Base-by-base conservation (phyloP, 1,284 basidiomycete genomes). In the Cerrena zonata region DNA sequence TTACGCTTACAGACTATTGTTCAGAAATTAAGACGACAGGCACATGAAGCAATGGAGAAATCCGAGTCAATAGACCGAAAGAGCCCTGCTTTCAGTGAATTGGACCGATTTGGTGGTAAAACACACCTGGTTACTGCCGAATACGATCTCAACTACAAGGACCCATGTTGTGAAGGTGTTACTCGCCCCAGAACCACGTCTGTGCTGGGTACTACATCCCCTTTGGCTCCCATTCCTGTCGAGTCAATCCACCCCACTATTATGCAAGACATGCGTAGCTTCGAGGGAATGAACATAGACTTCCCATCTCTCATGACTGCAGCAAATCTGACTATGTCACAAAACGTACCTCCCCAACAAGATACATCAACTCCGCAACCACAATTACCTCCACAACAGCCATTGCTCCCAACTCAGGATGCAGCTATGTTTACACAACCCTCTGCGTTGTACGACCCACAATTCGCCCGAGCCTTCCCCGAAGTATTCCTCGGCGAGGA, bases 91-190 rank as follows among this genome's bases (percentile, higher is more conserved):
- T 56, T 61, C 51, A 73, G 66, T 2, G 84, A 86, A 52, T 76
- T 87, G 21, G 80, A 86, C 55, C 73, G 82, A 22, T 68, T 85
- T 26, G 77, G 78, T 22, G 85, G 84, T 4, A 78, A 76, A 60
- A 86, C 84, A 1, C 70, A 74, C 47, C 58, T 78, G 7, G 67
- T 76, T 27, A 61, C 24, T 15, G 38, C 69, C 7, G 30, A 34
- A 15, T 34, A 34, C 30, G 30, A 34, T 34, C 7, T 34, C 15
- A 7, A 34, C 30, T 34, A 7, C 30, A 34, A 34, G 7, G 30
- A 34, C 30, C 7, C 15, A 7, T n/a, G n/a, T n/a, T n/a, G n/a
- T n/a, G n/a, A n/a, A n/a, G n/a, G n/a, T n/a, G n/a, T n/a, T 53
- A 56, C 19, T 49, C 45, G 34, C 48, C 21, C 2, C 23, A 12